These are phyloP conservation scores for Sporobolomyces phaffii DNA, from an alignment of 768 basidiomycete species.

Conservation along the genomic window DNA sequence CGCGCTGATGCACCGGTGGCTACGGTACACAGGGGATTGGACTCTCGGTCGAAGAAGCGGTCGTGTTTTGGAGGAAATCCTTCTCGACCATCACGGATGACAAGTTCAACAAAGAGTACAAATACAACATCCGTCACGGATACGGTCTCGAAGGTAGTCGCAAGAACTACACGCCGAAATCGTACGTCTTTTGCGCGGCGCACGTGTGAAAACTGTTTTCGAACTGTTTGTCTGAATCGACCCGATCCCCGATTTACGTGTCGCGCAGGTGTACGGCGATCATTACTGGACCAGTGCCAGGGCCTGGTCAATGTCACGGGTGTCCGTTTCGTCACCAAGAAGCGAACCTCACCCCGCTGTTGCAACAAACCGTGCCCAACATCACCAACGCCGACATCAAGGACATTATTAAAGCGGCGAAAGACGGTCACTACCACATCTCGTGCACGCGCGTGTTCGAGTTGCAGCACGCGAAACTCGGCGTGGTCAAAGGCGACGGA, in stretches of 20 bases:
- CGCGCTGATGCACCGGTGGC: background rate
- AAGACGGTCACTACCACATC: constrained; percentile 77
- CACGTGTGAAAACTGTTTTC: no score
- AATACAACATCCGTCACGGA: constrained; percentile 92
- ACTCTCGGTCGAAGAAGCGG: constrained; percentile 85
- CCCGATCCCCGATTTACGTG: background rate
- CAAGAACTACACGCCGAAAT: constrained; percentile 88
- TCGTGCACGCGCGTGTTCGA: constrained; percentile 97
- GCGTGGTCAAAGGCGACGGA: constrained; percentile 84
- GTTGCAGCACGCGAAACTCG: constrained; percentile 63
- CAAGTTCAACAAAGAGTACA: constrained; percentile 95
- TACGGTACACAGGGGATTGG: constrained; percentile 67
- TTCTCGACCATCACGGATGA: constrained; percentile 76
- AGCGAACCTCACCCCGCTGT: constrained; percentile 71
- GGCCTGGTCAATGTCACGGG: constrained; percentile 65
- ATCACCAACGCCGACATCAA: constrained; percentile 64
- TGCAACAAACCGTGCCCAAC: constrained; percentile 63
- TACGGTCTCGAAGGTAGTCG: constrained; percentile 92
- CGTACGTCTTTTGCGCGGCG: constrained; percentile 55
- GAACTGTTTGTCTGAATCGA: no score
- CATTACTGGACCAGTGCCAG: constrained; percentile 63
- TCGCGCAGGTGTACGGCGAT: constrained; percentile 76
- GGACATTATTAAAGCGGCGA: constrained; percentile 75
- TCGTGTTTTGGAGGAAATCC: constrained; percentile 85
- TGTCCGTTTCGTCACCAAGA: constrained; percentile 88